phyloP scores from a whole-genome alignment of 2,329 filamentous ascomycete species.

The Epichloe hybrida region DNA sequence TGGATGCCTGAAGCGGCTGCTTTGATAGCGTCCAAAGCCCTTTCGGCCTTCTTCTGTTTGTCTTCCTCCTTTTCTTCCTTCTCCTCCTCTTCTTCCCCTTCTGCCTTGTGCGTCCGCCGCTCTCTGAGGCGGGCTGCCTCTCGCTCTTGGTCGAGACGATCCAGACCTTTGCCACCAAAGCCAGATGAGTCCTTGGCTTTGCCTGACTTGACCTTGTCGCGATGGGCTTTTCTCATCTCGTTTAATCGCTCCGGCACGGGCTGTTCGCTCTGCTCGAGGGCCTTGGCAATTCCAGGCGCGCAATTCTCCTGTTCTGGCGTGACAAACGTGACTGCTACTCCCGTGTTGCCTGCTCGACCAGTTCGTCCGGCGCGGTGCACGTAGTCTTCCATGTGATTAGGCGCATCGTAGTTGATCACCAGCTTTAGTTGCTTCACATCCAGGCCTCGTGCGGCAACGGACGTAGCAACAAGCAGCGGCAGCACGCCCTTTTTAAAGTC shows the following conservation, averaged over 20 bases:
- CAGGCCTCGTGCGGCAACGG: constrained; percentile 83
- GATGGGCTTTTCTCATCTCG: constrained; percentile 58
- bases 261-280: constrained; percentile 82
- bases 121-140: constrained; percentile 77
- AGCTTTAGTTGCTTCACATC: constrained; percentile 94
- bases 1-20: constrained; percentile 45
- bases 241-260: constrained; percentile 57
- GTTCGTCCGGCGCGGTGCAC: constrained; percentile 90
- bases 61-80: constrained; percentile 69
- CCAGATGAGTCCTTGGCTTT: constrained; percentile 82
- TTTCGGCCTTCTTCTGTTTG: constrained; percentile 57
- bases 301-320: constrained; percentile 87
- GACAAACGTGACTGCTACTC: constrained; percentile 88
- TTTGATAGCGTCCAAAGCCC: constrained; percentile 51
- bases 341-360: constrained; percentile 85
- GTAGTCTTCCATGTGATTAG: constrained; percentile 92
- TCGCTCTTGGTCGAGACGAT: constrained; percentile 80
- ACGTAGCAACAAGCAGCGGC: constrained; percentile 85
- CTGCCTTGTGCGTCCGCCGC: constrained; percentile 79
- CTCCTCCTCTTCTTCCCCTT: constrained; percentile 69
- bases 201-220: constrained; percentile 82
- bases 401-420: constrained; percentile 90
- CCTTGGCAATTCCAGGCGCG: constrained; percentile 77
- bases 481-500: constrained; percentile 94
- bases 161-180: constrained; percentile 89